Evolutionary conservation across 768 basidiomycete genomes (phyloP).

Genomic region (Lentinus tigrinus): DNA sequence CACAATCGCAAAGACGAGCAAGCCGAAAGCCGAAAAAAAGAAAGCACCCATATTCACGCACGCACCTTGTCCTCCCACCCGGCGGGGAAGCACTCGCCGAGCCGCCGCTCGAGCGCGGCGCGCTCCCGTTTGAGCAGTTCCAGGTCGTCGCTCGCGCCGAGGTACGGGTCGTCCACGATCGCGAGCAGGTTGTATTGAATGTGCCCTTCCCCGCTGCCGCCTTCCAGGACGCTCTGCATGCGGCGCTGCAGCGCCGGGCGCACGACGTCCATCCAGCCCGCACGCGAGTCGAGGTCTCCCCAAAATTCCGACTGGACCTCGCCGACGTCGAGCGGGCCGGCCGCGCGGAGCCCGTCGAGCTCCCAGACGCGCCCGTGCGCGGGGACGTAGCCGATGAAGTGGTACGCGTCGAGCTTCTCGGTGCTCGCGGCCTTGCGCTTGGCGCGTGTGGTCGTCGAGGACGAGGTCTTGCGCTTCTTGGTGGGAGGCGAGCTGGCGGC

Average conservation of each 20-base stretch:
- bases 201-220: slow-evolving; percentile 29
- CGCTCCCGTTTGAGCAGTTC: slow-evolving; percentile 53
- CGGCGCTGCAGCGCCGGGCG: slow-evolving; percentile 59
- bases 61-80: slow-evolving; percentile 39
- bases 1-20: too few relatives aligned
- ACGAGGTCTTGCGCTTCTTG: slow-evolving; percentile 31
- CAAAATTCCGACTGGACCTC: slow-evolving; percentile 38
- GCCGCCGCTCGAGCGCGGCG: slow-evolving; percentile 41
- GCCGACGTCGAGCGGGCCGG: slow-evolving; percentile 63
- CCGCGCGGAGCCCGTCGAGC: slow-evolving; percentile 57
- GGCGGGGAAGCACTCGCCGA: slow-evolving; percentile 32
- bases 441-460: slow-evolving; percentile 21
- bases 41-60: too few relatives aligned
- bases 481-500: slow-evolving; percentile 36
- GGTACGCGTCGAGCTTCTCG: slow-evolving; percentile 49
- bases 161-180: slow-evolving; percentile 51
- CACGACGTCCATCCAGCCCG: slow-evolving; percentile 58
- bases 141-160: slow-evolving; percentile 48
- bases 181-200: slow-evolving; percentile 64
- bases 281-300: background rate
- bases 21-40: background rate
- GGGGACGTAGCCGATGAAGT: slow-evolving; percentile 67
- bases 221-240: slow-evolving; percentile 51
- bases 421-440: slow-evolving; percentile 24
- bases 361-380: slow-evolving; percentile 69